Base-by-base conservation (phyloP, 768 basidiomycete species). In the Symmetrospora coprosmae region DNA sequence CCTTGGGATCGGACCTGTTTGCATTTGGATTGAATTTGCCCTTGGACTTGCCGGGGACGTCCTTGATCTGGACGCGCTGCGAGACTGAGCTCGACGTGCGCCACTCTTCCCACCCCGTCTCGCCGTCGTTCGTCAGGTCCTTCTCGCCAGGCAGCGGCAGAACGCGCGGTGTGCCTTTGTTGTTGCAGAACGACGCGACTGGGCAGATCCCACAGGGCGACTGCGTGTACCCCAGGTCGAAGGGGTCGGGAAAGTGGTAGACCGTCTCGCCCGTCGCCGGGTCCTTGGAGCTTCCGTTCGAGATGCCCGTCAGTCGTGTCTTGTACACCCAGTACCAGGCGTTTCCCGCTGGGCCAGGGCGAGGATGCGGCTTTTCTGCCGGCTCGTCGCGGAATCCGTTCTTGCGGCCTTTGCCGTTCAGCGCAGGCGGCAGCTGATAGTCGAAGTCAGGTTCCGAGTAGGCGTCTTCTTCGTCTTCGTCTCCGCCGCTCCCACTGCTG, bases 181-280 rank as follows among this genome's bases (percentile, higher is more conserved):
- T 60, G 21, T 50, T 30, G 45, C 63, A 64, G 47, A 48, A 40
- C 16, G 14, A 21, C 21, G 50, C 28, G 3, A 64, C 63, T 3
- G 63, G 63, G 48, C 63, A 64, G 30, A 60, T 37, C n/a, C 63
- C 63, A 33, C 63, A 64, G 2, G 63, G 63, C 23, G 59, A 51
- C 23, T 60, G 48, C 19, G 47, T 51, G 33, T 51, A 30, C 2
- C 63, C 63, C 13, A 61, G 33, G 34, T 35, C 38, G 37, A 64
- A 30, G 33, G 9, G 17, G 43, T 21, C 11, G 1, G 38, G 2
- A 41, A 31, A 23, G 13, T n/a, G 33, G 43, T 30, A 46, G 3
- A 17, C 31, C 16, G 25, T 16, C 19, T 25, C 31, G 2, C 55
- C 55, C 7, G 43, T 21, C 8, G 6, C 55, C n/a, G n/a, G n/a